Conservation (phyloP, 345 rosid species). For the Gossypium arboreum region DNA sequence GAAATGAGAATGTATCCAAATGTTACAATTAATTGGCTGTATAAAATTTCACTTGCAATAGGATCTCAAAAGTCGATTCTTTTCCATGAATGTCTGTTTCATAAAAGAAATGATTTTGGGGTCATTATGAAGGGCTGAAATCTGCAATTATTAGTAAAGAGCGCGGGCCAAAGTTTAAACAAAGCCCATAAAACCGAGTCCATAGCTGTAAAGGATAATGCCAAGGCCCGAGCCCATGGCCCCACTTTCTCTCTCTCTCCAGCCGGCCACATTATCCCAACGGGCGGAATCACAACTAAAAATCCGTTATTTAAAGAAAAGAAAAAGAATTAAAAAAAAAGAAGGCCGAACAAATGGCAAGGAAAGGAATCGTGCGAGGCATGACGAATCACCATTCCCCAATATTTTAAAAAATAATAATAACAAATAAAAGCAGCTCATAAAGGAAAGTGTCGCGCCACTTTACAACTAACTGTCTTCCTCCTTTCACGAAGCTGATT, state of each 20-base stretch:
- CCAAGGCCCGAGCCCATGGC: background rate
- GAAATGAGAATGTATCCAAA: background rate
- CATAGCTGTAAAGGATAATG: background rate
- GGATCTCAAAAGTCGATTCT: too few relatives aligned
- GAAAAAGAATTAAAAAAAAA: background rate
- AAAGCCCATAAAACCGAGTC: background rate
- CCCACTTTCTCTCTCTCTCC: too few relatives aligned
- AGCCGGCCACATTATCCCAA: conserved; percentile 1
- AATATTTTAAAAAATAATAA: background rate
- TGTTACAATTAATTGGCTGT: background rate
- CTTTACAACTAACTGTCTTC: background rate
- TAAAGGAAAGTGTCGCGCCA: background rate
- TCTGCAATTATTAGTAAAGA: background rate
- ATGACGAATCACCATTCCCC: background rate
- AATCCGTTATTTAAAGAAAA: conserved; percentile 1
- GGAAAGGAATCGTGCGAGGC: background rate
- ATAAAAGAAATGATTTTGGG: background rate
- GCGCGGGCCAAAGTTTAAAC: background rate
- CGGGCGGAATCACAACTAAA: conserved; percentile 4
- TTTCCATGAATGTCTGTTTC: background rate
- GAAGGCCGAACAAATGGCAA: background rate
- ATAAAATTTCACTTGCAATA: background rate
- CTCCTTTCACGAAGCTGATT: background rate
- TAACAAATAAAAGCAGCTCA: background rate
- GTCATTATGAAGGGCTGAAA: background rate